Evolutionary conservation across 306 rosid genomes (phyloP).

Genomic region (Cicer cuneatum): DNA sequence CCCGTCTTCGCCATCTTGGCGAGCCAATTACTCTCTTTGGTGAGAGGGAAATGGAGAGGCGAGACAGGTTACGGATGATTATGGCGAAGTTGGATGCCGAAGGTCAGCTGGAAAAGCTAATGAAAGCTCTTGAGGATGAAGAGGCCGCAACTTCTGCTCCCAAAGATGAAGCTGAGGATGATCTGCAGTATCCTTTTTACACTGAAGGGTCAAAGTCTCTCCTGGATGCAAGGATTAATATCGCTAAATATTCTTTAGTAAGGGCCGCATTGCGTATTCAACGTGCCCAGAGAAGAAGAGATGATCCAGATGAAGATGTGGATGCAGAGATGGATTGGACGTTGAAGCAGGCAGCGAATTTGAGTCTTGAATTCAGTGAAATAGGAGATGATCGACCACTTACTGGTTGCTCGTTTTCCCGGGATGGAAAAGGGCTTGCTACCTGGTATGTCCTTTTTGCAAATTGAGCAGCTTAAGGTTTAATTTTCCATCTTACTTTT

Average conservation of each 20-base stretch:
- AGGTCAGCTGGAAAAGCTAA: slow-evolving; percentile 81
- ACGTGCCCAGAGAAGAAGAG: slow-evolving; percentile 81
- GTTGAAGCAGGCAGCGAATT: slow-evolving; percentile 67
- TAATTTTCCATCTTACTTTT: slow-evolving; percentile 15
- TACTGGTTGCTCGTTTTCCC: slow-evolving; percentile 83
- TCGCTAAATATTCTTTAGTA: slow-evolving; percentile 72
- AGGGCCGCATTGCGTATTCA: slow-evolving; percentile 74
- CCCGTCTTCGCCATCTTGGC: slow-evolving; percentile 88
- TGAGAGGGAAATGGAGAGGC: slow-evolving; percentile 93
- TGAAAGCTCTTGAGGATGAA: slow-evolving; percentile 91
- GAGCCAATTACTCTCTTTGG: slow-evolving; percentile 93
- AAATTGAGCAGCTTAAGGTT: slow-evolving; percentile 30
- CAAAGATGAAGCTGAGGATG: slow-evolving; percentile 72
- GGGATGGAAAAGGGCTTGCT: slow-evolving; percentile 77
- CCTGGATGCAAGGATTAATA: slow-evolving; percentile 67
- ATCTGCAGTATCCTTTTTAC: slow-evolving; percentile 79
- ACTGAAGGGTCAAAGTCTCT: slow-evolving; percentile 83
- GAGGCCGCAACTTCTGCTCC: slow-evolving; percentile 74
- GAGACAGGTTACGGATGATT: slow-evolving; percentile 82
- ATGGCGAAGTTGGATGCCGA: slow-evolving; percentile 82
- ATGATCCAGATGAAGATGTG: slow-evolving; percentile 93
- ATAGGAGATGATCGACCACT: slow-evolving; percentile 97
- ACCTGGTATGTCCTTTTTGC: slow-evolving; percentile 62
- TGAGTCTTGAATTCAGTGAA: slow-evolving; percentile 86
- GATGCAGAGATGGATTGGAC: slow-evolving; percentile 89